Percentiles rank a stretch among this genome's conserved stretches.
These are phyloP conservation scores for Plasmodium vivax DNA, from an alignment of 169 alveolate species.

Conservation along the genomic window DNA sequence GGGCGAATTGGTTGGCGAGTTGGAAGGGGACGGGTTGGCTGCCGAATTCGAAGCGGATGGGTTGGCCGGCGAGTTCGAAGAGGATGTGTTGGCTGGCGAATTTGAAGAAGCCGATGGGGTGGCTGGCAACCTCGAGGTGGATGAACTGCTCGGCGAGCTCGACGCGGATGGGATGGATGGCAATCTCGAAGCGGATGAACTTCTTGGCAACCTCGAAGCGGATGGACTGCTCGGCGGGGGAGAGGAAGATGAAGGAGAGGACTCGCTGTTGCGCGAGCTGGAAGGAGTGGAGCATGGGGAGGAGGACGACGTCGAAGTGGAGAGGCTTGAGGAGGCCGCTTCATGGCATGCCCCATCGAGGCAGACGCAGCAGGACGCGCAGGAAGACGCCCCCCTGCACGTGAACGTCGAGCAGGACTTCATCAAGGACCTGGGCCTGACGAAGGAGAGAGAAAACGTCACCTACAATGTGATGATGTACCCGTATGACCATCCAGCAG, in stretches of 20 bases:
- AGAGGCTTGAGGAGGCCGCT: neutral
- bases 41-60: too few relatives aligned
- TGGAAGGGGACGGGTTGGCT: neutral
- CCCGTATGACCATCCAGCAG: neutral
- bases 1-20: neutral
- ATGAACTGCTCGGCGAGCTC: neutral
- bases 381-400: slow-evolving; percentile 1
- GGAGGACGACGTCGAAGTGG: neutral
- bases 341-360: neutral
- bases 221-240: neutral
- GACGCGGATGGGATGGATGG: neutral
- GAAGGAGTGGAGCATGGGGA: neutral
- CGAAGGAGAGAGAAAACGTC: neutral
- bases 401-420: slow-evolving; percentile 19
- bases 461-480: neutral
- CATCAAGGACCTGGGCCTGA: slow-evolving; percentile 24
- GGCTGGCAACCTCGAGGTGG: too few relatives aligned
- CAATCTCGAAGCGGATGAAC: neutral
- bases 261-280: neutral
- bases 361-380: neutral
- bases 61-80: too few relatives aligned
- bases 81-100: too few relatives aligned
- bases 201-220: neutral
- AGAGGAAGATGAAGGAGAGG: neutral
- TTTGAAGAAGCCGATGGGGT: too few relatives aligned